A percentile compares a stretch with the other conserved stretches of the same genome.
These are phyloP conservation scores for Colletotrichum musicola DNA, from an alignment of 2,329 filamentous ascomycete genomes.

Conservation along the genomic window DNA sequence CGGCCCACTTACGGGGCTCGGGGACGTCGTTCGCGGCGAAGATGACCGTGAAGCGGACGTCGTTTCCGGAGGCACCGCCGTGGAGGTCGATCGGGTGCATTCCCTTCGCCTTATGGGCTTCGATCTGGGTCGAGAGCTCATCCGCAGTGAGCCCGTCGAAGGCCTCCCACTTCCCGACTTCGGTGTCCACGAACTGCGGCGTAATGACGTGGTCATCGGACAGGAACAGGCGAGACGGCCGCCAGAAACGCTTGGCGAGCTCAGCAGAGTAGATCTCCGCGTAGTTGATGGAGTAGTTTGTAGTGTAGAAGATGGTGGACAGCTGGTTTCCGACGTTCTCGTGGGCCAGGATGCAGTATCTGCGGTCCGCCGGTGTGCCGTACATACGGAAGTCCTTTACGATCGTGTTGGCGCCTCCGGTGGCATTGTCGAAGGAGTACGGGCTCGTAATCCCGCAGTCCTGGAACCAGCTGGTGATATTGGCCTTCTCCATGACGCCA, in stretches of 20 bases:
- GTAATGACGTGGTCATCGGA: conserved; percentile 35
- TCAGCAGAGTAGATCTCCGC: conserved; percentile 14
- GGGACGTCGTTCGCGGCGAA: conserved; percentile 36
- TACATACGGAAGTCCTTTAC: conserved; percentile 37
- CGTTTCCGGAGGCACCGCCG: conserved; percentile 24
- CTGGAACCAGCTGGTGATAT: conserved; percentile 31
- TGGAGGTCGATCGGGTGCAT: conserved; percentile 36
- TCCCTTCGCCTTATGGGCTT: conserved; percentile 23
- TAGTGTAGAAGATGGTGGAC: conserved; percentile 28
- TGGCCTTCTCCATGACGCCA: conserved; percentile 39
- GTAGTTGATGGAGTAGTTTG: conserved; percentile 21
- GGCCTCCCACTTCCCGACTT: conserved; percentile 36
- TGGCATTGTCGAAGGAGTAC: conserved; percentile 14
- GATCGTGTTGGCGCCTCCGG: neutral
- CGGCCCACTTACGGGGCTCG: conserved; percentile 29
- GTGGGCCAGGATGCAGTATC: conserved; percentile 33
- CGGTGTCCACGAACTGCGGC: conserved; percentile 34
- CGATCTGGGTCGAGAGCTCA: conserved; percentile 27
- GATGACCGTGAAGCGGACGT: conserved; percentile 33
- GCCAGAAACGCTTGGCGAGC: conserved; percentile 38
- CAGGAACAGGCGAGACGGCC: conserved; percentile 30
- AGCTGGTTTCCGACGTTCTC: conserved; percentile 35
- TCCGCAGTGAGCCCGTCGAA: conserved; percentile 14
- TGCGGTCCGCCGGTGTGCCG: conserved; percentile 24
- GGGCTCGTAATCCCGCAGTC: conserved; percentile 27